These are phyloP conservation scores for Boletus reticulatus DNA, from an alignment of 768 basidiomycete species.

Conservation along the genomic window DNA sequence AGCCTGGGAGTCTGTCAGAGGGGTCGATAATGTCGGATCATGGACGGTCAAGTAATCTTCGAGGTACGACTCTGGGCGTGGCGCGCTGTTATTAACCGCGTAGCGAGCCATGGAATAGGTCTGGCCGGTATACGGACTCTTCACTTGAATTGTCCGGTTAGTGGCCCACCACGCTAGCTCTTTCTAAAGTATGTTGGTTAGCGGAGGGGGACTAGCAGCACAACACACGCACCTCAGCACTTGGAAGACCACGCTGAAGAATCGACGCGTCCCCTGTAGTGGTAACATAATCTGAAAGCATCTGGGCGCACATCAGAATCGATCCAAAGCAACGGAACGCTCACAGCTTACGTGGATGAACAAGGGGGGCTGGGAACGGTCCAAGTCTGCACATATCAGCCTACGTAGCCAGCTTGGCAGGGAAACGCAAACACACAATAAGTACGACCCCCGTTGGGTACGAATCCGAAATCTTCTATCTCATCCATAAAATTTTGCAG, in stretches of 20 bases:
- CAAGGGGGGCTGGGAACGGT: conserved; percentile 91
- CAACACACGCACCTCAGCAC: conserved; percentile 62
- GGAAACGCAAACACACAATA: conserved; percentile 55
- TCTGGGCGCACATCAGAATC: conserved; percentile 41
- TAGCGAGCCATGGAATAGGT: conserved; percentile 71
- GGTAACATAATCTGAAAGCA: conserved; percentile 83
- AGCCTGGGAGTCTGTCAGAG: conserved; percentile 58
- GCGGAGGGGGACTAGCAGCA: not conserved
- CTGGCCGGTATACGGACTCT: conserved; percentile 65
- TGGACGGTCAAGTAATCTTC: conserved; percentile 81
- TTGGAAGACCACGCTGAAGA: conserved; percentile 74
- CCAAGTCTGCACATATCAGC: conserved; percentile 51
- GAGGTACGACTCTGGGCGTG: conserved; percentile 83
- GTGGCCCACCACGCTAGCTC: conserved; percentile 83
- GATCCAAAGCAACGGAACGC: not conserved
- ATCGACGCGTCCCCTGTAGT: conserved; percentile 73
- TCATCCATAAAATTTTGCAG: conserved; percentile 97
- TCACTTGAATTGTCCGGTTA: conserved; percentile 68
- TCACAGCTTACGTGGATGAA: conserved; percentile 64
- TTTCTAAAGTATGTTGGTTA: conserved; percentile 38
- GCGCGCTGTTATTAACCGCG: conserved; percentile 78
- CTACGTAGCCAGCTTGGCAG: not conserved
- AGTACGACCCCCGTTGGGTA: conserved; percentile 91
- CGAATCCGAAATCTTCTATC: conserved; percentile 78
- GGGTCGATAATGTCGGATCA: conserved; percentile 50